Percentiles rank a stretch among this genome's conserved stretches.
Conservation (phyloP, 495 filamentous ascomycete genomes). For the Lichenothelia convexa region DNA sequence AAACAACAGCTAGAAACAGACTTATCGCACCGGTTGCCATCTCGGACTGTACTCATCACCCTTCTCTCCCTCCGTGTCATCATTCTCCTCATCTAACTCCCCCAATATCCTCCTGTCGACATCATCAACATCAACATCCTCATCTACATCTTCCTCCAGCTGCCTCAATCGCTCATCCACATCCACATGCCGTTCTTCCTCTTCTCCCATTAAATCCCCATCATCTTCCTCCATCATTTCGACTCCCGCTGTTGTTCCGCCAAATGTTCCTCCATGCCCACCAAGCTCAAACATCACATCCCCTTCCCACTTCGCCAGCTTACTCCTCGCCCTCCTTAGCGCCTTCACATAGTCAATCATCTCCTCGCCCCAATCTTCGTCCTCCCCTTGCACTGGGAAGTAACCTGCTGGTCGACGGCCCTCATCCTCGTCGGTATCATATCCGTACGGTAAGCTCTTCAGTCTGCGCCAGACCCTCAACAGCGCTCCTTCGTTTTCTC, state of each 20-base stretch:
- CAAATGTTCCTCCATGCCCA: slow-evolving; percentile 1
- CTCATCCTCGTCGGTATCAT: slow-evolving; percentile 68
- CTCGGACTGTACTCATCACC: too few species aligned
- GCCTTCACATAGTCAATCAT: slow-evolving; percentile 11
- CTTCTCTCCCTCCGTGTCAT: slow-evolving; percentile 3
- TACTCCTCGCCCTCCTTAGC: slow-evolving; percentile 8
- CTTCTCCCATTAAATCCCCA: too few species aligned
- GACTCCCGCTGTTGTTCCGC: slow-evolving; percentile 3
- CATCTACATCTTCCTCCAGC: slow-evolving; percentile 5
- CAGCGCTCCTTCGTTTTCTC: slow-evolving; percentile 41
- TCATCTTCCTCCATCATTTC: not conserved
- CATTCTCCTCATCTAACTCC: slow-evolving; percentile 3
- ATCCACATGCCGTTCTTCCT: slow-evolving; percentile 1
- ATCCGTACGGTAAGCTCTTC: slow-evolving; percentile 46
- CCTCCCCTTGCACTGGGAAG: slow-evolving; percentile 4
- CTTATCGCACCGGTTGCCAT: too few species aligned
- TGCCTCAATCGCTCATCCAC: not conserved
- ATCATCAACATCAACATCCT: slow-evolving; percentile 1
- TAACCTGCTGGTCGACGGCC: slow-evolving; percentile 13
- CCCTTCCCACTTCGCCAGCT: slow-evolving; percentile 20
- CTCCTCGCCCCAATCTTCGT: slow-evolving; percentile 19
- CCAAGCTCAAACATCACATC: slow-evolving; percentile 2
- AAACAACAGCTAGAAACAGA: too few species aligned
- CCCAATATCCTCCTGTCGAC: slow-evolving; percentile 1
- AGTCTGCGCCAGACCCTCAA: slow-evolving; percentile 53